Evolutionary conservation across 495 filamentous ascomycete species (phyloP).

Genomic region (Trichocladium uniseriatum): DNA sequence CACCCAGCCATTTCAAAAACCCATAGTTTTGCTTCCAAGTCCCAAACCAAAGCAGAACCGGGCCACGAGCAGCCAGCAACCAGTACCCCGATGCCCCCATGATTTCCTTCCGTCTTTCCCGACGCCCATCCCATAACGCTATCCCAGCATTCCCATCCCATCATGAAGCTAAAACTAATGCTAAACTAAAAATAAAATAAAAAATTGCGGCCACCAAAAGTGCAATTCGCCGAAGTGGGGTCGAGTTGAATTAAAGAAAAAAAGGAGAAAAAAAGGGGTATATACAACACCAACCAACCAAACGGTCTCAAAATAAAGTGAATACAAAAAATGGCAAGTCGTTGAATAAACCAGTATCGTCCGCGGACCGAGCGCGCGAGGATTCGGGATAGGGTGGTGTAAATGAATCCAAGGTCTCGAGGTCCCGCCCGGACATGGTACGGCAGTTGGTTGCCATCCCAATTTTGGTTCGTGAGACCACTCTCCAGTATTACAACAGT

Average conservation of each 20-base stretch:
- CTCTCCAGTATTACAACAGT: slow-evolving; percentile 6
- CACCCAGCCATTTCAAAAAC: too few species aligned
- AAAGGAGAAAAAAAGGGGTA: neutral
- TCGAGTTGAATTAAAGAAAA: neutral
- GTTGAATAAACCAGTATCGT: neutral
- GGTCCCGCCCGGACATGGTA: neutral
- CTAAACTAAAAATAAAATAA: too few species aligned
- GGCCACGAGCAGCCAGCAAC: too few species aligned
- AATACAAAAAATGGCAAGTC: neutral
- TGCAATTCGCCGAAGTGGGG: neutral
- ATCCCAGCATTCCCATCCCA: too few species aligned
- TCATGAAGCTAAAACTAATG: too few species aligned
- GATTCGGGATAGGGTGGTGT: neutral
- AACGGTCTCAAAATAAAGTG: neutral
- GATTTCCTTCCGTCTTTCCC: too few species aligned
- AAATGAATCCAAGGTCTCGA: neutral
- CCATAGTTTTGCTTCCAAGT: too few species aligned
- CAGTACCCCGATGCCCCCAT: too few species aligned
- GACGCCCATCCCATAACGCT: too few species aligned
- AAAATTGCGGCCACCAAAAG: neutral
- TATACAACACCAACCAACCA: neutral
- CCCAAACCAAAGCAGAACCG: too few species aligned
- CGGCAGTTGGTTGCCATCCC: neutral
- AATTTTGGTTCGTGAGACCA: neutral
- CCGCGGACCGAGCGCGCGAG: neutral